These are phyloP conservation scores for Phaeosphaeria sp. DNA, from an alignment of 2,329 filamentous ascomycete genomes.

Conservation along the genomic window DNA sequence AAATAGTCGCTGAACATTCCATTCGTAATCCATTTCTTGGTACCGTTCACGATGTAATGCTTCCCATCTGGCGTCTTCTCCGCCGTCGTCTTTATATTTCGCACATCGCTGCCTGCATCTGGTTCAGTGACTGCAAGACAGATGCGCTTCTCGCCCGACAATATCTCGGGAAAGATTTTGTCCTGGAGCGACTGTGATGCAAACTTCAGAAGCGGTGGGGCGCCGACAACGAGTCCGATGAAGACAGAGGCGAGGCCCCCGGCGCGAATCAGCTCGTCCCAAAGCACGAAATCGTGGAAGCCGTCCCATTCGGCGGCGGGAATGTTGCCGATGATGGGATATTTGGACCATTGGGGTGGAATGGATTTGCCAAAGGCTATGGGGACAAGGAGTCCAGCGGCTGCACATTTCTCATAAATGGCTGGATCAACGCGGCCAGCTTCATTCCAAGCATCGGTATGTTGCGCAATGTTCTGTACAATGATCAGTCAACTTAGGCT, in stretches of 20 bases:
- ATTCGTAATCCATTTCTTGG: conserved; percentile 50
- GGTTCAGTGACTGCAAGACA: conserved; percentile 42
- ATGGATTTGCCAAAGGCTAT: conserved; percentile 40
- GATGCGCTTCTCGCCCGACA: conserved; percentile 36
- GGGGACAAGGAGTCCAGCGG: conserved; percentile 37
- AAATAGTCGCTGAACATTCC: conserved; percentile 45
- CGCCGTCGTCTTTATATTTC: conserved; percentile 32
- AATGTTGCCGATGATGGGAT: conserved; percentile 60
- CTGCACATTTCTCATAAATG: conserved; percentile 35
- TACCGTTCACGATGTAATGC: conserved; percentile 48
- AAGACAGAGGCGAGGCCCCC: conserved; percentile 33
- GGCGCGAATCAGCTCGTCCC: conserved; percentile 43
- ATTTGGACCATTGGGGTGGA: conserved; percentile 31
- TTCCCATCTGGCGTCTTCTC: conserved; percentile 32
- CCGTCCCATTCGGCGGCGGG: conserved; percentile 42
- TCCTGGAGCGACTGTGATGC: conserved; percentile 25
- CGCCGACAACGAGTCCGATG: conserved; percentile 40
- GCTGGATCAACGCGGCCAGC: conserved; percentile 30
- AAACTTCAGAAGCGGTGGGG: conserved; percentile 34
- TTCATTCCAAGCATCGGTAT: conserved; percentile 36
- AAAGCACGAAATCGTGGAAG: conserved; percentile 47
- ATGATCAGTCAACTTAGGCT: too few species aligned
- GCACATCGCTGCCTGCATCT: conserved; percentile 35
- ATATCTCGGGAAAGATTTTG: conserved; percentile 37
- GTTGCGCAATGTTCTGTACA: conserved; percentile 29